phyloP scores from a whole-genome alignment of 148 eudicot genomes.

The Pouteria glomerata region DNA sequence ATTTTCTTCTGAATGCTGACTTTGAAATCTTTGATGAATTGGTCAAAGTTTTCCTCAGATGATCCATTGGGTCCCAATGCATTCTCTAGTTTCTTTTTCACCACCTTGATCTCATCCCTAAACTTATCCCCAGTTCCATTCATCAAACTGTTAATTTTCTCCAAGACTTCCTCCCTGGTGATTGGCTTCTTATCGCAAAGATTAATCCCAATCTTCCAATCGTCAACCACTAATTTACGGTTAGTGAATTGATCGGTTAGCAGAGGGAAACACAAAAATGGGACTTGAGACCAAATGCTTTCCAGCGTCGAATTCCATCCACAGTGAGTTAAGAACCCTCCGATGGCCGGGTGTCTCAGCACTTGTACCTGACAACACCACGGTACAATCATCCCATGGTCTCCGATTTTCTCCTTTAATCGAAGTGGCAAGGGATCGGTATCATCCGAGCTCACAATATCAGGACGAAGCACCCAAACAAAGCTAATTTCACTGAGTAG shows the following conservation, averaged over 20 bases:
- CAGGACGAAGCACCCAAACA: no score
- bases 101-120: no score
- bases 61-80: no score
- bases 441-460: constrained; percentile 34
- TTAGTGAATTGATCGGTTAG: constrained; percentile 68
- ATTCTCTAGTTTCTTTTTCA: no score
- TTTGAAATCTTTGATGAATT: no score
- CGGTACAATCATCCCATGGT: constrained; percentile 45
- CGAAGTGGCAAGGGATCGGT: constrained; percentile 37
- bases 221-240: constrained; percentile 61
- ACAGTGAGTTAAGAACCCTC: no score
- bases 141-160: no score
- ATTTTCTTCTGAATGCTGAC: no score
- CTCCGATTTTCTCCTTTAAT: constrained; percentile 34
- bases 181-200: constrained; percentile 21
- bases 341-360: constrained; percentile 36
- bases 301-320: no score
- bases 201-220: no score
- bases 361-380: constrained; percentile 62
- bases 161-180: constrained; percentile 31
- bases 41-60: no score
- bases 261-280: constrained; percentile 62
- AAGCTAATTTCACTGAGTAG: constrained; percentile 34
- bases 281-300: constrained; percentile 57
- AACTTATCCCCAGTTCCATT: no score